Evolutionary conservation across 805 yeast genomes (phyloP).

Genomic region (Cyberlindnera xylosilytica): DNA sequence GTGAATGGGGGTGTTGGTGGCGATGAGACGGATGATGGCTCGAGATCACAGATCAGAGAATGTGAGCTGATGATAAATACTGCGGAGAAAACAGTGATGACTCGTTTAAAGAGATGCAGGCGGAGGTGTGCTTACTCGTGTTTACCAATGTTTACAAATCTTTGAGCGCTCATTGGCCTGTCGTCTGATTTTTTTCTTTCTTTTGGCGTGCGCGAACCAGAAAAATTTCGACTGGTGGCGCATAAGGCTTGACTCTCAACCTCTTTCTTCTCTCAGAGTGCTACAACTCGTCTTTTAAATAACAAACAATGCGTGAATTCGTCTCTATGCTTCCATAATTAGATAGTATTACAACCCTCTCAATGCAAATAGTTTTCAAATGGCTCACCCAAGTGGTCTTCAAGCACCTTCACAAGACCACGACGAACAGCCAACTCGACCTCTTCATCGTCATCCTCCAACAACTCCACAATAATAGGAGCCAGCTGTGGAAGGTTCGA

Average conservation of each 20-base stretch:
- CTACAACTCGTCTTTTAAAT: too few relatives aligned
- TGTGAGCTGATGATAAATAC: too few relatives aligned
- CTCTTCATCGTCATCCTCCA: conserved; percentile 93
- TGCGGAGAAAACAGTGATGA: not conserved
- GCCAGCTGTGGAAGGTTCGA: conserved; percentile 87
- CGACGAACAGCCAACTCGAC: conserved; percentile 90
- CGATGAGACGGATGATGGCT: too few relatives aligned
- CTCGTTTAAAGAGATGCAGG: too few relatives aligned
- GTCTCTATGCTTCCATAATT: too few relatives aligned
- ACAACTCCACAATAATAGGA: conserved; percentile 90
- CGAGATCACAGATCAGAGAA: too few relatives aligned
- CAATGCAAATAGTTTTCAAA: conserved; percentile 71
- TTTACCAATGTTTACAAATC: conserved; percentile 6
- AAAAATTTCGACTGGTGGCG: too few relatives aligned
- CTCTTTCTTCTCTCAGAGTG: too few relatives aligned
- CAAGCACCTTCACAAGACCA: conserved; percentile 87
- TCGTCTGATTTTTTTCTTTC: conserved; percentile 3
- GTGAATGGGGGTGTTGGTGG: not conserved
- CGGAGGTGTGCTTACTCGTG: not conserved
- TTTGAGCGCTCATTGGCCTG: conserved; percentile 4
- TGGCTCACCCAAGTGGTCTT: conserved; percentile 91
- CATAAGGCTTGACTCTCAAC: too few relatives aligned
- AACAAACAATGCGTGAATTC: too few relatives aligned
- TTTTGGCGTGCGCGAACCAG: not conserved
- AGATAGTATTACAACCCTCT: too few relatives aligned